Percentiles rank a stretch among this genome's conserved stretches.
Conservation (phyloP, 805 yeast species). For the Metschnikowia amazonensis region DNA sequence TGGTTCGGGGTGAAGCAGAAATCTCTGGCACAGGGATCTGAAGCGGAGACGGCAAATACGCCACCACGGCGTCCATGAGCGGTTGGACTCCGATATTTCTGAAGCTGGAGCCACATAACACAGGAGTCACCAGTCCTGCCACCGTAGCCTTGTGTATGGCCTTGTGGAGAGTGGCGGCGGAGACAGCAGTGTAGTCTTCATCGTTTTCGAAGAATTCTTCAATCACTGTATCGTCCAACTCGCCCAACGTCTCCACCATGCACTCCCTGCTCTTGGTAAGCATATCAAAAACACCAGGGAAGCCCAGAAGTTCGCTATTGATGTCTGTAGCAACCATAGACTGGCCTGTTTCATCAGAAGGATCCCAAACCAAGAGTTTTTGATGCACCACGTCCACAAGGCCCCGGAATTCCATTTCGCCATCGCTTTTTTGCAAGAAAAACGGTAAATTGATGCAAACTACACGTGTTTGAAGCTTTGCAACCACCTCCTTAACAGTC, state of each 20-base stretch:
- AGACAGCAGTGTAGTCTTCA: conserved; percentile 68
- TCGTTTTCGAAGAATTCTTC: conserved; percentile 68
- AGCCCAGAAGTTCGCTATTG: conserved; percentile 10
- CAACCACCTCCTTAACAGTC: conserved; percentile 79
- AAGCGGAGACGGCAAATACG: conserved; percentile 77
- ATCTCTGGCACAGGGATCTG: conserved; percentile 60
- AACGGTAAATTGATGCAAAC: conserved; percentile 76
- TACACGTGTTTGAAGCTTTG: conserved; percentile 69
- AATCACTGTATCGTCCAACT: conserved; percentile 71
- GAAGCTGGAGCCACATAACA: conserved; percentile 90
- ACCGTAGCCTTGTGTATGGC: conserved; percentile 68
- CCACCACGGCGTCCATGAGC: conserved; percentile 62
- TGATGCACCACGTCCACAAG: conserved; percentile 71
- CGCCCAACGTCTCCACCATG: conserved; percentile 78
- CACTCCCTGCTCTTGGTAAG: conserved; percentile 62
- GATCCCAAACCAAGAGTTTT: conserved; percentile 53
- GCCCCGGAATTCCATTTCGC: conserved; percentile 54
- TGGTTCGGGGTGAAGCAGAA: conserved; percentile 16
- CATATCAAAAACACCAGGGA: conserved; percentile 41
- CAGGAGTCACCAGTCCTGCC: conserved; percentile 59
- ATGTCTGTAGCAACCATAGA: conserved; percentile 47
- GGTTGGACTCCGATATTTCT: conserved; percentile 94
- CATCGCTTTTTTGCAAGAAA: conserved; percentile 36
- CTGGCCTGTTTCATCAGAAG: conserved; percentile 45
- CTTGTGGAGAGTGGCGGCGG: conserved; percentile 47